A percentile compares a stretch with the other conserved stretches of the same genome.
These are phyloP conservation scores for Flaveria trinervia DNA, from an alignment of 129 eudicot species.

Conservation along the genomic window DNA sequence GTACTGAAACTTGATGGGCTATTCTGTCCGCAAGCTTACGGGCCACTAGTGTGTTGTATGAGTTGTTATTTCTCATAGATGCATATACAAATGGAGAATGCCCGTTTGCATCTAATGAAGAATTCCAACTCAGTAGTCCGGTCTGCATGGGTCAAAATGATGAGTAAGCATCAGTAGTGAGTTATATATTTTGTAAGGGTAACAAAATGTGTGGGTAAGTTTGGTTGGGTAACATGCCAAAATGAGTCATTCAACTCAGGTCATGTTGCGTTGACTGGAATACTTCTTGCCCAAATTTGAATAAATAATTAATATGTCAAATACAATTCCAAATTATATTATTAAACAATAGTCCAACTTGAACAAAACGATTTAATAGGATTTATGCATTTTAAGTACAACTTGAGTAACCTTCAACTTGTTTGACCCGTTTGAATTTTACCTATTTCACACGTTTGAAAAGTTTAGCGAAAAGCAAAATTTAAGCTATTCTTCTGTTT, in stretches of 20 bases:
- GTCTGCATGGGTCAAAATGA: slow-evolving; percentile 39
- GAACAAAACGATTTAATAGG: neutral
- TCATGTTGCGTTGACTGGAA: neutral
- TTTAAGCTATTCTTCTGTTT: neutral
- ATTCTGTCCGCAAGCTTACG: slow-evolving; percentile 58
- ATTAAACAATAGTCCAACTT: neutral
- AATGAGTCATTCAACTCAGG: neutral
- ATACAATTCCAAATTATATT: neutral
- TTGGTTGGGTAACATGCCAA: neutral
- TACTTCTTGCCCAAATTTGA: neutral
- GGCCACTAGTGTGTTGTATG: slow-evolving; percentile 63
- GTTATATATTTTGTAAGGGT: neutral
- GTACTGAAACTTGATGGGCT: slow-evolving; percentile 65
- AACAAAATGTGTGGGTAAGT: neutral
- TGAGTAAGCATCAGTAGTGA: neutral
- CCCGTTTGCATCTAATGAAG: slow-evolving; percentile 66
- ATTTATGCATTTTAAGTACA: neutral
- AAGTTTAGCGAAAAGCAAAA: neutral
- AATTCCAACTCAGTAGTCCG: slow-evolving; percentile 73
- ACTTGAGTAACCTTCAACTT: neutral
- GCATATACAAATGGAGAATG: slow-evolving; percentile 75
- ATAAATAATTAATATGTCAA: neutral
- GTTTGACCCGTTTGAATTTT: no score
- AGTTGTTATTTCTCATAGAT: slow-evolving; percentile 64
- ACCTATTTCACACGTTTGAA: neutral